Base-by-base conservation (phyloP, 495 filamentous ascomycete genomes). In the Parathielavia hyrcaniae region DNA sequence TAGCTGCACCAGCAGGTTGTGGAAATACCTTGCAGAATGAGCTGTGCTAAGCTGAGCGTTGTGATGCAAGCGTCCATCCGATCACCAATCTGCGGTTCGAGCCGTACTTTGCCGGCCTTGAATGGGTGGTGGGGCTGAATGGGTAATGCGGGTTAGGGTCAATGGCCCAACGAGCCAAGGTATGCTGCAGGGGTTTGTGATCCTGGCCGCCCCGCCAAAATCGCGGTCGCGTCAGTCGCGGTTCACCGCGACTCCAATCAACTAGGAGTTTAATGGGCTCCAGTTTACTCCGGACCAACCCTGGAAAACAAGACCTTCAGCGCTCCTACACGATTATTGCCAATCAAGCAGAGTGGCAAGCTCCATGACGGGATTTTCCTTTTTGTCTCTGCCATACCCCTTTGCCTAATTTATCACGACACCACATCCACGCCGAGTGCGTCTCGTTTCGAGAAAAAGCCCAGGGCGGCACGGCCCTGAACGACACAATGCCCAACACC, bases 401-500 rank as follows among this genome's bases (percentile, higher is more conserved):
- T 44, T 20, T 20, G 20, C 41, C 17, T 19, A 19, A 44, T 2
- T 30, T 30, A 30, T 30, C 26, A 30, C 6, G 6, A 30, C 3
- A 30, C 26, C 26, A 35, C 16, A 23, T 30, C 34, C 20, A 8
- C 14, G 36, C 13, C 34, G 23, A 22, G 19, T 0, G 11, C 0
- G 23, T 5, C 6, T 23, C 17, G 8, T 4, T 22, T 17, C 38
- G 3, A n/a, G 9, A 17, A 12, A 35, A 52, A 9, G 36, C 16
- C 38, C 14, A 34, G 47, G 30, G 5, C 38, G 16, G 38, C 53
- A 22, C 38, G 47, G 30, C 39, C 50, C 38, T 8, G 10, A 9
- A n/a, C 12, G 7, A 12, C 40, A 57, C 40, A 16, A 79, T 79
- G 77, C 69, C 77, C n/a, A 79, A 79, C 64, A 79, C 77, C 11